Base-by-base conservation (phyloP, 2,329 filamentous ascomycete species). In the Aspergillus glaucus region DNA sequence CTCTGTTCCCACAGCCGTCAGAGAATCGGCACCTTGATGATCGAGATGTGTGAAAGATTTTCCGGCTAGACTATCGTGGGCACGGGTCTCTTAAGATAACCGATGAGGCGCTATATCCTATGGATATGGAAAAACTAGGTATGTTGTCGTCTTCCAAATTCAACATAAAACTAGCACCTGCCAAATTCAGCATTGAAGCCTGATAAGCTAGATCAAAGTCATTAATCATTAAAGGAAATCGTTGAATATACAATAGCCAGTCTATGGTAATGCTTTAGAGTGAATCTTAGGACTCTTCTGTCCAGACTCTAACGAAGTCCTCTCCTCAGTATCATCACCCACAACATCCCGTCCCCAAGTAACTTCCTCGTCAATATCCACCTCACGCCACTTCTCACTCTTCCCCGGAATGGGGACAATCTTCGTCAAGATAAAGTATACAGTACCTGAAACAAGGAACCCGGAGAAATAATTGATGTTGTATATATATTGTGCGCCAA, bases 401-500 rank as follows among this genome's bases (percentile, higher is more conserved):
- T 79, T 84, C 1, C 86, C 89, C 0, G 87, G 85, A 0, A 95
- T 70, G 0, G 89, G 89, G 53, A 71, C 87, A 22, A 90, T 30
- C 50, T 72, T 79, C 65, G 85, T 90, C 1, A 95, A 74, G 0
- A 66, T 47, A 72, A 80, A 94, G 70, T 96, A 96, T 6, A 84
- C 70, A 0, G 55, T 63, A 0, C 74, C 74, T 0, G 88, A 80
- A 9, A 94, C 79, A 43, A 88, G 75, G 64, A 95, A 91, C 0
- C 91, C 91, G 40, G 80, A 79, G 66, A 96, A 94, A 74, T 91
- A 96, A 69, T 95, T 95, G 59, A 96, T 63, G 56, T 90, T 87
- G 75, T 95, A 96, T 51, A 96, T 82, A 63, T 94, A 94, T 1
- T 79, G 82, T 0, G 92, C 91, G 1, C 86, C 90, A 5, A 80